These are phyloP conservation scores for Scheffersomyces illinoinensis DNA, from an alignment of 1,139 yeast genomes.

Conservation along the genomic window DNA sequence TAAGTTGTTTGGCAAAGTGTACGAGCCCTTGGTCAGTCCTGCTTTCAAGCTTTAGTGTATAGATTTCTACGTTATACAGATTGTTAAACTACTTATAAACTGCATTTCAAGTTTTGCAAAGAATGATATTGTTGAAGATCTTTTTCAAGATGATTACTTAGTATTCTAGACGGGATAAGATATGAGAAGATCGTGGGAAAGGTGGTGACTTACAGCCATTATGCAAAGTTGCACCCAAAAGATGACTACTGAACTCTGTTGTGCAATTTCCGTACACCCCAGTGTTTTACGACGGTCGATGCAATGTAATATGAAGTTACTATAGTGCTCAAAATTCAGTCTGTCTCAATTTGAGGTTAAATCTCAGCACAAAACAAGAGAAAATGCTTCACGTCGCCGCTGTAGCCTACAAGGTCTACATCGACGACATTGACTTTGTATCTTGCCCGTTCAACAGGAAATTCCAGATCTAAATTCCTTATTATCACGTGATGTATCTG, in stretches of 20 bases:
- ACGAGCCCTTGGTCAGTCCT: constrained; percentile 39
- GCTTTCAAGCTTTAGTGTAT: constrained; percentile 25
- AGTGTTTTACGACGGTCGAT: too few relatives aligned
- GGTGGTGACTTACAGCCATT: background rate
- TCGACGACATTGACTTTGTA: too few relatives aligned
- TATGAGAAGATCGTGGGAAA: too few relatives aligned
- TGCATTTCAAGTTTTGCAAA: too few relatives aligned
- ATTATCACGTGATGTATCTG: background rate
- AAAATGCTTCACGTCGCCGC: too few relatives aligned
- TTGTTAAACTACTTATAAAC: too few relatives aligned
- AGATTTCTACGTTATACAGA: background rate
- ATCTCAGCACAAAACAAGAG: too few relatives aligned
- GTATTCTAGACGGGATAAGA: too few relatives aligned
- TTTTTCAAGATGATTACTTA: too few relatives aligned
- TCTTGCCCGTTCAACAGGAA: background rate
- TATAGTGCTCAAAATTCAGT: background rate
- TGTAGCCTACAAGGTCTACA: too few relatives aligned
- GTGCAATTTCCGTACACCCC: background rate
- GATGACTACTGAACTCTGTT: background rate
- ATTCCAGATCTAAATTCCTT: background rate
- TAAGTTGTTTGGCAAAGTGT: constrained; percentile 35
- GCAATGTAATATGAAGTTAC: too few relatives aligned
- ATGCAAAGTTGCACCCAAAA: background rate
- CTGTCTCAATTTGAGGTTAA: too few relatives aligned
- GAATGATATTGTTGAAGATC: background rate